These are phyloP conservation scores for Leucosporidium scottii DNA, from an alignment of 768 basidiomycete genomes.

Conservation along the genomic window DNA sequence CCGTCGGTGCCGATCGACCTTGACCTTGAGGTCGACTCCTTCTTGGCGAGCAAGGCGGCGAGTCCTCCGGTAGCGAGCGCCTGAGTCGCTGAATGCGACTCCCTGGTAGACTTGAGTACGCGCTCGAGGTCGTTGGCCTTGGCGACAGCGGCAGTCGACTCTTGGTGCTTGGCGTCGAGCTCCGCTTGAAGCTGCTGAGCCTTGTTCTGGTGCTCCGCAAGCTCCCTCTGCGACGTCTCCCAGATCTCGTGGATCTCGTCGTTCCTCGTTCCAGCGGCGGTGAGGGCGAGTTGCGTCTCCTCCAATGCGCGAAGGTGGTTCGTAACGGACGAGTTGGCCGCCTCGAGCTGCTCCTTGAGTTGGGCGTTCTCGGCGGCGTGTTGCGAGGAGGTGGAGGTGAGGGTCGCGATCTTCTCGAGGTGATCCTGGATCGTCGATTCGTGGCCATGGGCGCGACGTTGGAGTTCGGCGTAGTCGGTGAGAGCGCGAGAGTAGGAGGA, in stretches of 20 bases:
- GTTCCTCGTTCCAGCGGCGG: slow-evolving; percentile 65
- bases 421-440: slow-evolving; percentile 69
- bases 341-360: slow-evolving; percentile 61
- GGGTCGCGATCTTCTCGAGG: slow-evolving; percentile 61
- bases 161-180: slow-evolving; percentile 12
- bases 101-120: slow-evolving; percentile 22
- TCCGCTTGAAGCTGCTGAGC: slow-evolving; percentile 26
- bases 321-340: slow-evolving; percentile 62
- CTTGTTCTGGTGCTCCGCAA: slow-evolving; percentile 45
- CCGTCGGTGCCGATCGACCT: not conserved
- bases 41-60: slow-evolving; percentile 20
- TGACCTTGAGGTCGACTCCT: slow-evolving; percentile 4
- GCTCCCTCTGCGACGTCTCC: slow-evolving; percentile 61
- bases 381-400: slow-evolving; percentile 68
- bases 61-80: slow-evolving; percentile 27
- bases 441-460: slow-evolving; percentile 54
- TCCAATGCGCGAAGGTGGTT: slow-evolving; percentile 83
- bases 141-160: slow-evolving; percentile 4
- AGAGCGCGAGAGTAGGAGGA: slow-evolving; percentile 56
- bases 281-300: slow-evolving; percentile 69
- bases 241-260: slow-evolving; percentile 71
- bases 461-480: slow-evolving; percentile 63
- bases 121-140: slow-evolving; percentile 28
- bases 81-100: slow-evolving; percentile 30
- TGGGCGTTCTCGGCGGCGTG: slow-evolving; percentile 68